Percentiles rank a stretch among this genome's conserved stretches.
Evolutionary conservation across 2,329 filamentous ascomycete genomes (phyloP).

Genomic region (Nemania sp.): DNA sequence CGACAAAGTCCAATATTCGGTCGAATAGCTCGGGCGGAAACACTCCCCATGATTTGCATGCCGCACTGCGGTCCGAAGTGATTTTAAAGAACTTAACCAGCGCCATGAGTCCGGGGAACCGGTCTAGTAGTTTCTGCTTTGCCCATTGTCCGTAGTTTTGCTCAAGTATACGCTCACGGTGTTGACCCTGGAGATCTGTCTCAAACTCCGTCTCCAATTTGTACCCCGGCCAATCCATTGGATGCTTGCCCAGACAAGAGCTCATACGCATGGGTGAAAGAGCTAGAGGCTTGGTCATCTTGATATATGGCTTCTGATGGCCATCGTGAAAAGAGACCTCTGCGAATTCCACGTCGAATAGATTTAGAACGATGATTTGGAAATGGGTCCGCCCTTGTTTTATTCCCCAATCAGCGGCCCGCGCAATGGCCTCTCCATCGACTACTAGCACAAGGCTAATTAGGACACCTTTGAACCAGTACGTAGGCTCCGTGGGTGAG

Average conservation of each 20-base stretch:
- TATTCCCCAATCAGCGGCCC: slow-evolving; percentile 25
- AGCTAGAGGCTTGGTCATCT: slow-evolving; percentile 11
- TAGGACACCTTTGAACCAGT: slow-evolving; percentile 14
- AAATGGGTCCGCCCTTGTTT: slow-evolving; percentile 25
- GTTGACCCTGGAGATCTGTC: neutral
- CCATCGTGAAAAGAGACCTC: slow-evolving; percentile 21
- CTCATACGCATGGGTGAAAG: slow-evolving; percentile 27
- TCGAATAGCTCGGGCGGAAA: slow-evolving; percentile 25
- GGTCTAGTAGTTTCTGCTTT: slow-evolving; percentile 2
- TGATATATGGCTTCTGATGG: slow-evolving; percentile 14
- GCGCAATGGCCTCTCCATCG: slow-evolving; percentile 22
- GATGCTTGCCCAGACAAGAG: neutral
- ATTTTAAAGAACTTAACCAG: slow-evolving; percentile 32
- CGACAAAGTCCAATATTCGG: slow-evolving; percentile 25
- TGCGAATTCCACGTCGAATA: slow-evolving; percentile 29
- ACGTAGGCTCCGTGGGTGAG: slow-evolving; percentile 9
- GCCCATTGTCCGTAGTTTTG: slow-evolving; percentile 2
- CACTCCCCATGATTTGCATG: slow-evolving; percentile 12
- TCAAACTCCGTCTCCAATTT: neutral
- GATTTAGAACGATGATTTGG: slow-evolving; percentile 26
- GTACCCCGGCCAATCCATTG: too few species aligned
- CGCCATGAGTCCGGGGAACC: slow-evolving; percentile 25
- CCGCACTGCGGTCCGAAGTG: slow-evolving; percentile 18
- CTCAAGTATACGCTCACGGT: neutral
- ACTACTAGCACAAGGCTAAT: slow-evolving; percentile 10